Conservation (phyloP, 768 basidiomycete species). For the Galerina marginata region DNA sequence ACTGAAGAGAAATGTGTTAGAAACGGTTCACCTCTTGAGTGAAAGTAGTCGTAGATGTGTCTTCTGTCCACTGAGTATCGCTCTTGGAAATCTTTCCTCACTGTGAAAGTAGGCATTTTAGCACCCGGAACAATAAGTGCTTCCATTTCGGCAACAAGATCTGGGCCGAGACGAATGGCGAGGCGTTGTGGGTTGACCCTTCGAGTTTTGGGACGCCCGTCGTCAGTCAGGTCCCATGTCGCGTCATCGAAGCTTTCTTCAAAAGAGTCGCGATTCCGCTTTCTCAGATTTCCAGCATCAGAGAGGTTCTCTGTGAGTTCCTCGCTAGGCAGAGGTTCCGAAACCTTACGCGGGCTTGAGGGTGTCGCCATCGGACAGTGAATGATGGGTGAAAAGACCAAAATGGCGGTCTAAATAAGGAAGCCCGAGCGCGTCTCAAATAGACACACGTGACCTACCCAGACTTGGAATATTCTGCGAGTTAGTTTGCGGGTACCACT, state of each 20-base stretch:
- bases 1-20: slow-evolving; percentile 38
- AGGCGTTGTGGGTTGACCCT: slow-evolving; percentile 73
- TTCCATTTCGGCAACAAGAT: slow-evolving; percentile 74
- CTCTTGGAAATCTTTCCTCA: slow-evolving; percentile 73
- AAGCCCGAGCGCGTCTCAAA: slow-evolving; percentile 13
- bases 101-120: slow-evolving; percentile 78
- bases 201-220: slow-evolving; percentile 49
- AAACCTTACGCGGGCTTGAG: slow-evolving; percentile 18
- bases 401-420: slow-evolving; percentile 7
- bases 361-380: slow-evolving; percentile 40
- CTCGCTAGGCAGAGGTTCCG: slow-evolving; percentile 20
- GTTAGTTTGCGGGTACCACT: no score
- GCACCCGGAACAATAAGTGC: slow-evolving; percentile 71
- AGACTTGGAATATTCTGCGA: no score
- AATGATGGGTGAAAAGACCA: slow-evolving; percentile 9
- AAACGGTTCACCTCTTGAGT: slow-evolving; percentile 60
- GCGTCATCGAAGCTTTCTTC: slow-evolving; percentile 27
- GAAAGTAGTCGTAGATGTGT: slow-evolving; percentile 83
- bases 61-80: slow-evolving; percentile 73
- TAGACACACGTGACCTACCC: slow-evolving; percentile 16
- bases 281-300: slow-evolving; percentile 20
- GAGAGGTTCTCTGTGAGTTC: slow-evolving; percentile 17
- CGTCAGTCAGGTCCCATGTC: slow-evolving; percentile 33
- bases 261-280: slow-evolving; percentile 25
- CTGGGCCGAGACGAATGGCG: slow-evolving; percentile 67